Conservation (phyloP, 352 stramenopile species). For the Phytophthora syringae region DNA sequence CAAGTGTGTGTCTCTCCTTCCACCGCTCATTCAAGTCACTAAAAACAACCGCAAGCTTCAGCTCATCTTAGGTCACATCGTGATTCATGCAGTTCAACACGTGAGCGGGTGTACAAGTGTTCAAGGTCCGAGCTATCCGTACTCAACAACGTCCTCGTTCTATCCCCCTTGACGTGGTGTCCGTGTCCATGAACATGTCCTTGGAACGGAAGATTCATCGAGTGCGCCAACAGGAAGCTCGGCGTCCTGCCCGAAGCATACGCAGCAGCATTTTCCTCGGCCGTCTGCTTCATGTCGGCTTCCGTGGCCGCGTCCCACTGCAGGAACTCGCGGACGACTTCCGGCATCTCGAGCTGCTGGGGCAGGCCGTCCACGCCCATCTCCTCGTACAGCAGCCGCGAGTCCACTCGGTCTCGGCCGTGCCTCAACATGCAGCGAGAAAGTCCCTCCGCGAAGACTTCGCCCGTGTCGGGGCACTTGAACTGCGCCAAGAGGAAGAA, state of each 20-base stretch:
- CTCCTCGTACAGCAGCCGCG: slow-evolving; percentile 55
- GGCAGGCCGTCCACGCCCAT: slow-evolving; percentile 57
- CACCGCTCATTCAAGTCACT: too few species aligned
- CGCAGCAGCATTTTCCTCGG: slow-evolving; percentile 38
- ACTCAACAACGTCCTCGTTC: too few species aligned
- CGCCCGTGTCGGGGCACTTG: slow-evolving; percentile 64
- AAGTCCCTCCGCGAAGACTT: slow-evolving; percentile 69
- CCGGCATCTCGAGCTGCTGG: slow-evolving; percentile 53
- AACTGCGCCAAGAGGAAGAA: slow-evolving; percentile 74
- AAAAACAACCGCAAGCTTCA: too few species aligned
- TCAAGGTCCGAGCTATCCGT: too few species aligned
- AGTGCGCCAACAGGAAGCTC: slow-evolving; percentile 53
- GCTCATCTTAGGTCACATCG: too few species aligned
- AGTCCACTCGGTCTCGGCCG: slow-evolving; percentile 56
- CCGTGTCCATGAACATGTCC: slow-evolving; percentile 13
- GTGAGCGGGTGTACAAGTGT: neutral
- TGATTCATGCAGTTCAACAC: too few species aligned
- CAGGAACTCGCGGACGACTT: slow-evolving; percentile 57
- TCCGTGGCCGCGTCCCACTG: slow-evolving; percentile 62
- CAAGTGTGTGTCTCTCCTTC: too few species aligned
- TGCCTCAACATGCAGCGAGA: slow-evolving; percentile 68
- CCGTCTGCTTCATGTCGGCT: slow-evolving; percentile 60
- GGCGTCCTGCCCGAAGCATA: slow-evolving; percentile 41
- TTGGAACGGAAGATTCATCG: slow-evolving; percentile 72
- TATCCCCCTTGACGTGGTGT: slow-evolving; percentile 13